Percentiles rank a stretch among this genome's conserved stretches.
phyloP scores from a whole-genome alignment of 2,329 filamentous ascomycete species.

The Fusarium pseudoanthophilum region DNA sequence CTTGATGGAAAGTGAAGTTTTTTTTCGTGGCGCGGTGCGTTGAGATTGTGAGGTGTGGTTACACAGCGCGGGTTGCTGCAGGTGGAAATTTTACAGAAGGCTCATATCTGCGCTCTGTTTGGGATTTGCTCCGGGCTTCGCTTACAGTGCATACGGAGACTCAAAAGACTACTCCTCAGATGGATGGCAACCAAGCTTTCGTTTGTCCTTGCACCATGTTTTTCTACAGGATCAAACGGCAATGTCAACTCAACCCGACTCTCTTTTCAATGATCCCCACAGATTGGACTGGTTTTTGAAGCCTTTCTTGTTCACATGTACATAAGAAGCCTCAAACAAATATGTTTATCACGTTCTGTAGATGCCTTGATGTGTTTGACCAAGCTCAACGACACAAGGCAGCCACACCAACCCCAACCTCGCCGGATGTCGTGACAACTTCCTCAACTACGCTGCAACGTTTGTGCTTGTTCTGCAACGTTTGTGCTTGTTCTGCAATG shows the following conservation, averaged over 20 bases:
- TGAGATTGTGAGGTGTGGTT: neutral
- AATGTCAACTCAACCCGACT: neutral
- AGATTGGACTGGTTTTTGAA: too few relatives aligned
- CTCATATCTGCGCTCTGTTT: neutral
- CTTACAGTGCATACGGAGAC: neutral
- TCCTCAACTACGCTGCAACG: too few relatives aligned
- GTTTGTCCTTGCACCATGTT: neutral
- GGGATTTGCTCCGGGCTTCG: rapidly evolving
- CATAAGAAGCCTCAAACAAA: too few relatives aligned
- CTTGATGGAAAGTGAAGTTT: neutral
- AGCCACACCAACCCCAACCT: too few relatives aligned
- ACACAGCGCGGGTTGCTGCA: neutral
- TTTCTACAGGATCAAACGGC: neutral
- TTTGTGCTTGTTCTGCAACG: neutral
- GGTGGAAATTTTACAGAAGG: too few relatives aligned
- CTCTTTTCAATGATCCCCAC: too few relatives aligned
- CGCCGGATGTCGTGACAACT: neutral
- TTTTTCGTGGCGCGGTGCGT: neutral
- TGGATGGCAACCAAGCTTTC: neutral
- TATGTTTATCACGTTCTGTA: neutral
- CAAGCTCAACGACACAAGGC: neutral
- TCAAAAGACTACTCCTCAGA: rapidly evolving
- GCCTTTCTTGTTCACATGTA: too few relatives aligned
- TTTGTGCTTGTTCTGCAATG: neutral
- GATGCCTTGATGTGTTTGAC: neutral